These are phyloP conservation scores for Turritis glabra DNA, from an alignment of 345 rosid genomes.

Conservation along the genomic window DNA sequence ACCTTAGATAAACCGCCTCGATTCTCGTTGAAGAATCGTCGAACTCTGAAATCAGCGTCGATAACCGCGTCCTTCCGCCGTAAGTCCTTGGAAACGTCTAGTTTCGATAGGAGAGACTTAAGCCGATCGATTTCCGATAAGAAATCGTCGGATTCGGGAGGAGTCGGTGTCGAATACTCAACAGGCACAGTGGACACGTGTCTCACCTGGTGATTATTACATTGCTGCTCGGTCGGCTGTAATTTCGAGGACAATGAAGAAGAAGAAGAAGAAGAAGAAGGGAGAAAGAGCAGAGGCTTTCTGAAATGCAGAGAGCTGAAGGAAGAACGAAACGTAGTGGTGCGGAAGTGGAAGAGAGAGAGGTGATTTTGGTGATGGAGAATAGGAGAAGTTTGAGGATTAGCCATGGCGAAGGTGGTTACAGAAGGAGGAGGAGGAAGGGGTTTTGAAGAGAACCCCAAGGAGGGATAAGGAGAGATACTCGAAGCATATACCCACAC, in stretches of 20 bases:
- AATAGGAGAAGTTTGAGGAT: slow-evolving; percentile 38
- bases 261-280: slow-evolving; percentile 27
- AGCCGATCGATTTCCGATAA: slow-evolving; percentile 69
- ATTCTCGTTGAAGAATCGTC: slow-evolving; percentile 44
- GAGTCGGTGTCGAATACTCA: slow-evolving; percentile 64
- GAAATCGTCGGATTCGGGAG: slow-evolving; percentile 62
- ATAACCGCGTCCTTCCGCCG: slow-evolving; percentile 46
- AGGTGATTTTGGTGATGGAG: slow-evolving; percentile 41
- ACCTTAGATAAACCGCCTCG: slow-evolving; percentile 41
- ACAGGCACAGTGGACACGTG: slow-evolving; percentile 72
- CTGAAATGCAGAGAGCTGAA: slow-evolving; percentile 29
- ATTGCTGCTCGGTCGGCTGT: slow-evolving; percentile 11
- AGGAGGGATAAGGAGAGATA: slow-evolving; percentile 58
- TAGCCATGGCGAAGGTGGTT: slow-evolving; percentile 46
- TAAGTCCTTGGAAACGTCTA: slow-evolving; percentile 43
- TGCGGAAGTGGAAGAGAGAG: slow-evolving; percentile 34
- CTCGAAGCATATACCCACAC: slow-evolving; percentile 67
- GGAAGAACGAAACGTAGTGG: slow-evolving; percentile 33
- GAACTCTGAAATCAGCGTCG: slow-evolving; percentile 56
- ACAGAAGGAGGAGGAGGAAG: slow-evolving; percentile 13
- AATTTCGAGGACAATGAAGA: slow-evolving; percentile 29
- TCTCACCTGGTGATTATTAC: slow-evolving; percentile 28
- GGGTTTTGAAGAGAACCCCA: slow-evolving; percentile 27
- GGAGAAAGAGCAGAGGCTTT: slow-evolving; percentile 33
- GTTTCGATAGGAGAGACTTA: slow-evolving; percentile 50